Conservation (phyloP, 768 basidiomycete species). For the Lactarius sanguifluus region DNA sequence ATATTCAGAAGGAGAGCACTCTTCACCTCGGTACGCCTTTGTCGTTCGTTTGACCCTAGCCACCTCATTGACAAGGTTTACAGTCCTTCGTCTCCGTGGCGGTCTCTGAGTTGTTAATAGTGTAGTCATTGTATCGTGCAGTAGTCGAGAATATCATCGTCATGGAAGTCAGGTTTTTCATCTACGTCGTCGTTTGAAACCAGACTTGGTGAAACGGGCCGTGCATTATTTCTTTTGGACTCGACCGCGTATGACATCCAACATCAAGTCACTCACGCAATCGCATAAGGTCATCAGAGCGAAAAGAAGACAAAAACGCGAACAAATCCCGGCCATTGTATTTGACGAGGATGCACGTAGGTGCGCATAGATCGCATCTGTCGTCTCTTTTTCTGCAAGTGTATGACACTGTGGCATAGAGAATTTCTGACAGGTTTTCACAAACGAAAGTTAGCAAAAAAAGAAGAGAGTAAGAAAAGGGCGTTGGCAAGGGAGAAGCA, state of each 20-base stretch:
- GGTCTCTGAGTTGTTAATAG: constrained; percentile 34
- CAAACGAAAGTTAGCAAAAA: constrained; percentile 85
- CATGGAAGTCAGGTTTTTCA: not conserved
- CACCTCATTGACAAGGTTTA: not conserved
- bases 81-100: constrained; percentile 51
- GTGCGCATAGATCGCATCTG: constrained; percentile 26
- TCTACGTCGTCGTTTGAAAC: not conserved
- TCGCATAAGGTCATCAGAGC: constrained; percentile 63
- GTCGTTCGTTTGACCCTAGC: not conserved
- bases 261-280: constrained; percentile 57
- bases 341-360: constrained; percentile 85
- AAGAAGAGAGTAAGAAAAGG: constrained; percentile 70
- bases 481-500: constrained; percentile 77
- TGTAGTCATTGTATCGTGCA: not conserved
- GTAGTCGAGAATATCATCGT: constrained; percentile 15
- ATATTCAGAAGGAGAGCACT: constrained; percentile 29
- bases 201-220: constrained; percentile 3
- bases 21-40: constrained; percentile 25
- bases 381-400: not conserved
- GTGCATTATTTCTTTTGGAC: not conserved
- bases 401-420: constrained; percentile 40
- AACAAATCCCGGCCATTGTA: constrained; percentile 74
- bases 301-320: constrained; percentile 62
- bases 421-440: constrained; percentile 93
- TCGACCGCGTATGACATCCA: constrained; percentile 36